Base-by-base conservation (phyloP, 768 basidiomycete species). In the Paxillus ammoniavirescens region DNA sequence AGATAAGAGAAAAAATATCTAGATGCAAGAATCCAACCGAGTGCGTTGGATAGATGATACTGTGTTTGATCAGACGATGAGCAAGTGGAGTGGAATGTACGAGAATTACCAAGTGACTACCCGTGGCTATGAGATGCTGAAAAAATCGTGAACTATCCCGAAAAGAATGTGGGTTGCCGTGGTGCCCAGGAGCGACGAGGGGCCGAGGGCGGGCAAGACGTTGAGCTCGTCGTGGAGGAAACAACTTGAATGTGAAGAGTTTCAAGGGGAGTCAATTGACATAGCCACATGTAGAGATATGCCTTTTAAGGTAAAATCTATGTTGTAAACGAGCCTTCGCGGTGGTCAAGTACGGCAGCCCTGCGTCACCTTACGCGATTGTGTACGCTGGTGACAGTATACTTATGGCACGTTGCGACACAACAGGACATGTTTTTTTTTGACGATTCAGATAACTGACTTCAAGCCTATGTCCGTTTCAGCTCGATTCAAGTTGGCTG, bases 1-100 rank as follows among this genome's bases (percentile, higher is more conserved):
- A 28, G 33, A 57, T 54, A 33, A 0, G 42, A 45, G 54, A 31
- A 59, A 49, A 50, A 47, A 26, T 2, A 33, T 38, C 47, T 23
- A 47, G 5, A 18, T 33, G 46, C n/a, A 30, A 47, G 36, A 47
- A 38, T 18, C 15, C 21, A 8, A 33, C 17, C 47, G 31, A 35
- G 13, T 17, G 33, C 31, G 17, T 9, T 12, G 36, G 17, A 47
- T 36, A 31, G 5, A 35, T 47, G 36, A 38, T 35, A 47, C 47
- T 35, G n/a, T 8, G 36, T 33, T 12, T 26, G 26, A 26, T 26
- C 15, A 47, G 33, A 18, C 31, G 33, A 15, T 12, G 31, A 47
- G 33, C n/a, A 30, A 36, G n/a, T 18, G 14, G 15, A 47, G 31
- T 14, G n/a, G 17, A 33, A 33, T n/a, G 21, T 31, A 15, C 31